A percentile compares a stretch with the other conserved stretches of the same genome.
phyloP scores from a whole-genome alignment of 495 filamentous ascomycete species.

The Penicillium roqueforti region DNA sequence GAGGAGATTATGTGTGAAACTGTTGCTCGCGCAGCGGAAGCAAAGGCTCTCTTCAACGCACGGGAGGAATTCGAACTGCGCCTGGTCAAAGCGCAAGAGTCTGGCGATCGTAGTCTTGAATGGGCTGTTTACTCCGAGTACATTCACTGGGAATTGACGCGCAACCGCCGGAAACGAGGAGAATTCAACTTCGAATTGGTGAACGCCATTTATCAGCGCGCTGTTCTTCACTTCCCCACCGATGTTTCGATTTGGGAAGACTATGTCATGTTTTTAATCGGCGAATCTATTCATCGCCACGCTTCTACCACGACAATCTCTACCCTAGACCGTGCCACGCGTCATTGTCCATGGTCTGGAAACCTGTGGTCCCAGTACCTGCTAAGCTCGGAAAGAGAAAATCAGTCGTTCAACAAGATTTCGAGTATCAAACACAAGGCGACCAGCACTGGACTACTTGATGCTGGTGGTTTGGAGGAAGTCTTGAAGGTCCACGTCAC shows the following conservation, averaged over 20 bases:
- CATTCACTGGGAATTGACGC: slow-evolving; percentile 73
- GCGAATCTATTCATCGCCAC: slow-evolving; percentile 38
- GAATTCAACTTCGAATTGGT: slow-evolving; percentile 58
- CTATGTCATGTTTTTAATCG: slow-evolving; percentile 67
- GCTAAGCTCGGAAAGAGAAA: slow-evolving; percentile 71
- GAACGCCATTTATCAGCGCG: slow-evolving; percentile 74
- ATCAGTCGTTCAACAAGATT: slow-evolving; percentile 69
- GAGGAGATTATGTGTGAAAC: slow-evolving; percentile 75
- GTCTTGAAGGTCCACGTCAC: slow-evolving; percentile 83
- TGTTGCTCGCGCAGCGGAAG: slow-evolving; percentile 57
- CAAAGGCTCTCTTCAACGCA: slow-evolving; percentile 62
- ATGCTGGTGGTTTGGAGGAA: slow-evolving; percentile 71
- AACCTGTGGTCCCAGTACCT: slow-evolving; percentile 86
- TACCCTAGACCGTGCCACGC: slow-evolving; percentile 70
- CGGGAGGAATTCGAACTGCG: slow-evolving; percentile 71
- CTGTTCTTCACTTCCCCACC: slow-evolving; percentile 61
- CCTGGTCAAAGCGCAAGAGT: slow-evolving; percentile 55
- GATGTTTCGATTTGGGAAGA: slow-evolving; percentile 75
- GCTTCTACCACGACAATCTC: slow-evolving; percentile 39
- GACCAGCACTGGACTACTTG: slow-evolving; percentile 73
- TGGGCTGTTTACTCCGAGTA: slow-evolving; percentile 67
- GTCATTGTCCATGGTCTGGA: slow-evolving; percentile 90
- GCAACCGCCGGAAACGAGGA: slow-evolving; percentile 46
- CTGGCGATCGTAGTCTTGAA: slow-evolving; percentile 53
- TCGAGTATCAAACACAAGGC: slow-evolving; percentile 88